Evolutionary conservation across 176 grass and related monocot species (phyloP), one percentile per base, ranked within the genome.

Genomic region (Pontederia paniculata): DNA sequence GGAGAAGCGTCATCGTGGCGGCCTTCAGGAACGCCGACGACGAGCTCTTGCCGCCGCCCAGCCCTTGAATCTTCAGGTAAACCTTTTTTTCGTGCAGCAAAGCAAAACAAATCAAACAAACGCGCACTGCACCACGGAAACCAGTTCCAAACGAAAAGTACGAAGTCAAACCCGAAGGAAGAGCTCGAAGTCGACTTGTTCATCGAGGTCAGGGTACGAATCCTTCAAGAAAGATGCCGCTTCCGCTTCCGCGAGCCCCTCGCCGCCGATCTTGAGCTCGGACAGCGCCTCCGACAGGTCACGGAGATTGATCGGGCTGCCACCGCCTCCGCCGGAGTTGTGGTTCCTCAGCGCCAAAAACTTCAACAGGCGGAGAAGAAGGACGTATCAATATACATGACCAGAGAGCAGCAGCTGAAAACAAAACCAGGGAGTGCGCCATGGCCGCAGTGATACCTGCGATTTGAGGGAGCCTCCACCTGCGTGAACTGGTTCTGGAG

Each of bases 1-100:
- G 91, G n/a, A 97, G 83, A 58, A 90, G 82, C 22, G 91, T 97
- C 51, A 86, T 97, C 31, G 86, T 97, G 20, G 86, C 77, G 15
- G 82, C 86, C 63, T 84, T 97, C 31, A 97, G 77, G 69, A 72
- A 72, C 25, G 69, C 69, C 14, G 69, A 72, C 17, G 69, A 72
- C 13, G 69, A 72, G 56, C 49, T 72, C 48, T 72, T 54, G 2
- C 58, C 13, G 2, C 66, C 91, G 28, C 69, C 73, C 48, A 67
- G 70, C 5, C 86, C 79, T 62, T 89, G 86, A 70, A 90, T 88
- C 76, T 97, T 84, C 22, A 79, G 59, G 65, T 90, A 84, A 41
- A 81, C 71, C 71, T 74, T 12, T 48, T 4, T 9, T 22, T 22
- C 11, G 17, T 8, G 50, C 0, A 10, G 19, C 31, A n/a, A n/a